Conservation (phyloP, 352 stramenopile genomes). For the Elongisporangium prolatum region DNA sequence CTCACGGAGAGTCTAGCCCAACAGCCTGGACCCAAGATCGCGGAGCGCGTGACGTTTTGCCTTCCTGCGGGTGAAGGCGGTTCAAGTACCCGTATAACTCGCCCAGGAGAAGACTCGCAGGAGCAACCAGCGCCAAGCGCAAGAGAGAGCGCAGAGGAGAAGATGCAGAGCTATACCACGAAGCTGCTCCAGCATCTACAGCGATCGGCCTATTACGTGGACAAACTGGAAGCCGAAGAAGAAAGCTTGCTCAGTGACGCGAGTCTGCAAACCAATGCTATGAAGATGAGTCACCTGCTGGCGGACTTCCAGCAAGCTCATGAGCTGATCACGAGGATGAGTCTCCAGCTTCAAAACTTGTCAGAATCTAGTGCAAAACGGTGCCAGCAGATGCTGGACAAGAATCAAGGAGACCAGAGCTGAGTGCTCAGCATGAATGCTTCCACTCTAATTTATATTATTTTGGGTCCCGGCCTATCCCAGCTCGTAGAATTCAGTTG, state of each 20-base stretch:
- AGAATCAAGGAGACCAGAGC: background rate
- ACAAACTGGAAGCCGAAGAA: slow-evolving; percentile 52
- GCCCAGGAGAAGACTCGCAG: slow-evolving; percentile 51
- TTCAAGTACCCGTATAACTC: slow-evolving; percentile 30
- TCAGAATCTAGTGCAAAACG: slow-evolving; percentile 25
- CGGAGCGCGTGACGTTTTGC: slow-evolving; percentile 50
- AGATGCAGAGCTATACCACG: slow-evolving; percentile 33
- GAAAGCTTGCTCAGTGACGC: slow-evolving; percentile 39
- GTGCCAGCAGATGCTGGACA: slow-evolving; percentile 21
- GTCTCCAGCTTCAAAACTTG: slow-evolving; percentile 27
- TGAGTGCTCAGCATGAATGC: background rate
- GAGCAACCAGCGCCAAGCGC: slow-evolving; percentile 12
- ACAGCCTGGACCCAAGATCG: slow-evolving; percentile 26
- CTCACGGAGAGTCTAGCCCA: slow-evolving; percentile 1
- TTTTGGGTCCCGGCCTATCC: background rate
- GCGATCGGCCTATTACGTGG: slow-evolving; percentile 50
- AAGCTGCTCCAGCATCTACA: slow-evolving; percentile 66
- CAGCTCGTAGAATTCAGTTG: background rate
- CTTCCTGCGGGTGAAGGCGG: slow-evolving; percentile 28
- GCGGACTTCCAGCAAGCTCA: slow-evolving; percentile 32
- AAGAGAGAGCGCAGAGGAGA: slow-evolving; percentile 30
- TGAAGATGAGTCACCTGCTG: slow-evolving; percentile 23
- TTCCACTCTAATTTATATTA: background rate
- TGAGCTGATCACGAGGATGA: slow-evolving; percentile 31
- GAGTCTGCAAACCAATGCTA: slow-evolving; percentile 28